phyloP scores from a whole-genome alignment of 2,329 filamentous ascomycete genomes.

The Pseudofabraea citricarpa region DNA sequence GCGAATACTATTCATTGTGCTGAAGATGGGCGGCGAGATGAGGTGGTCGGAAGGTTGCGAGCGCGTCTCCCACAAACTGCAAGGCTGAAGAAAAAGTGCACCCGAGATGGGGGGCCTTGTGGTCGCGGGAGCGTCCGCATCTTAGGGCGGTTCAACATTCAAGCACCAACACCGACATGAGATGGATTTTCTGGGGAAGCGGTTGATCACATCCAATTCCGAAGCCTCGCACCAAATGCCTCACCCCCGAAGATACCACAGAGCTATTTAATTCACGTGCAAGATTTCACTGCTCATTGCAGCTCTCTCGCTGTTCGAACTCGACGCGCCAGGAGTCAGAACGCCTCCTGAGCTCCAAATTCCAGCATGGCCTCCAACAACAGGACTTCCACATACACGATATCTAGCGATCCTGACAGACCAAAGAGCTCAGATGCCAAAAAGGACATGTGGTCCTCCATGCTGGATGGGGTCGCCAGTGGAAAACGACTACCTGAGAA shows the following conservation, averaged over 20 bases:
- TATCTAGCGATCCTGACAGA: slow-evolving; percentile 47
- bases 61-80: slow-evolving; percentile 66
- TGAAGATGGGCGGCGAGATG: too few species aligned
- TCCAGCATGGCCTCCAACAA: slow-evolving; percentile 24
- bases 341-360: slow-evolving; percentile 16
- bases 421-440: slow-evolving; percentile 65
- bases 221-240: background rate
- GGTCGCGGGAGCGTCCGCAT: too few species aligned
- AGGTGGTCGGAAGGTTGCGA: too few species aligned
- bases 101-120: too few species aligned
- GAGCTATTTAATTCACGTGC: background rate
- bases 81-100: slow-evolving; percentile 5
- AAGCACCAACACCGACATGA: background rate
- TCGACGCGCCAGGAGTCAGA: background rate
- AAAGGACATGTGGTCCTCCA: slow-evolving; percentile 90
- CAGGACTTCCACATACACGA: slow-evolving; percentile 39
- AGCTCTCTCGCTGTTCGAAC: background rate
- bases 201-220: background rate
- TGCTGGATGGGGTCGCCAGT: slow-evolving; percentile 86
- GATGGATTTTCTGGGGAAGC: background rate
- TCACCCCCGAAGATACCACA: background rate
- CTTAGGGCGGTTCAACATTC: background rate
- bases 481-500: slow-evolving; percentile 88
- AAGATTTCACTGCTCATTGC: too few species aligned
- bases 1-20: slow-evolving; percentile 85